Base-by-base conservation (phyloP, 2,329 filamentous ascomycete species). In the Monilinia fructigena region DNA sequence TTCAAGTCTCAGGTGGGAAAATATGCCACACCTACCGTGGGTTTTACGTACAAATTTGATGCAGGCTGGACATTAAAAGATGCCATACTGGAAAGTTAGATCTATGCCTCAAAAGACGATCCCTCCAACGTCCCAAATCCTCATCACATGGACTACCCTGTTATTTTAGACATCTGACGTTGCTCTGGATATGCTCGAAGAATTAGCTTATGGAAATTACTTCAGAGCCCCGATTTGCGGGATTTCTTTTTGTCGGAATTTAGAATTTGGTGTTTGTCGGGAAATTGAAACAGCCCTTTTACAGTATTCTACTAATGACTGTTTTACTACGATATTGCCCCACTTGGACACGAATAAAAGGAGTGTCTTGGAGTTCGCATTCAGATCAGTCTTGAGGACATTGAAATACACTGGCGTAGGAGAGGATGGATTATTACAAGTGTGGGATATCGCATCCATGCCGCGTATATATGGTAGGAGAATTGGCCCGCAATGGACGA, bases 401-500 rank as follows among this genome's bases (percentile, higher is more conserved):
- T 28, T 62, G 5, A 62, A 20, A 53, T 62, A 11, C 8, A 62
- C 47, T 3, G 59, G 59, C 26, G 12, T 53, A 14, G n/a, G 59
- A 28, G 31, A 62, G 3, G 23, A 53, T 28, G 38, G 26, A 8
- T 4, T n/a, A 5, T n/a, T 53, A n/a, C 59, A 62, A 38, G 47
- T 26, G 3, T 62, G 59, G 59, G 59, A 62, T 10, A n/a, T 31
- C 10, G 53, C 59, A 10, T 12, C n/a, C 12, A 4, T 6, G 1
- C 3, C 23, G 20, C 16, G 59, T 18, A 26, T n/a, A 20, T 47
- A 62, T 62, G 59, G 47, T 2, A 50, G 59, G n/a, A 62, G 26
- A 31, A 40, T 53, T 38, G 18, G 10, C n/a, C 79, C 77, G 81
- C n/a, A 20, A 18, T 62, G 48, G 47, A 12, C 59, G 28, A 23